Percentiles rank a stretch among this genome's conserved stretches.
Conservation (phyloP, 495 filamentous ascomycete genomes). For the Pyrenopolyporus hunteri region DNA sequence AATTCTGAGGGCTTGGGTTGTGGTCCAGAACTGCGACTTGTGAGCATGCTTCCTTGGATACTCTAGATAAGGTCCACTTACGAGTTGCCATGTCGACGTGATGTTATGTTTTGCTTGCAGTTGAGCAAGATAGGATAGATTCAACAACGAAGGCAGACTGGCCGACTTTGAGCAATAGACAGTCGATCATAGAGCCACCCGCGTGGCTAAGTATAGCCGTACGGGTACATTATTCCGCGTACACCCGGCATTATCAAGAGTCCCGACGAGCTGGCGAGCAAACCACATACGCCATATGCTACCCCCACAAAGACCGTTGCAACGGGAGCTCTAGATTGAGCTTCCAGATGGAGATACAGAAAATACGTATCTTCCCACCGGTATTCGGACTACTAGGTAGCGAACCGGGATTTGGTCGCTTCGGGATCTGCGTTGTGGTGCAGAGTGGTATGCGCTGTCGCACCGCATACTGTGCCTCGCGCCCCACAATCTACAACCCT, state of each 20-base stretch:
- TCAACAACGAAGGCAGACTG: constrained; percentile 17
- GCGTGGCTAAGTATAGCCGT: constrained; percentile 21
- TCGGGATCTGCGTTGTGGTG: constrained; percentile 42
- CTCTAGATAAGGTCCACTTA: constrained; percentile 22
- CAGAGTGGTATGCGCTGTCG: constrained; percentile 30
- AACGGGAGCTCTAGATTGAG: constrained; percentile 23
- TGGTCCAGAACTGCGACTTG: constrained; percentile 34
- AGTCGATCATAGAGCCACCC: constrained; percentile 16
- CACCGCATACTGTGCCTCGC: constrained; percentile 17
- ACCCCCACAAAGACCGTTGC: constrained; percentile 24
- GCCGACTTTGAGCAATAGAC: constrained; percentile 13
- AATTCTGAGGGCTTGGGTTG: constrained; percentile 39
- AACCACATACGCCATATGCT: constrained; percentile 21
- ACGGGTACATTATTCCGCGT: constrained; percentile 9
- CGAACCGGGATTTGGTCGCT: constrained; percentile 40
- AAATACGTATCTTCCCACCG: constrained; percentile 21
- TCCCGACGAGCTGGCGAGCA: constrained; percentile 25
- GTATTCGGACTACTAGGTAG: constrained; percentile 32
- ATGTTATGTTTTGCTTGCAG: constrained; percentile 16
- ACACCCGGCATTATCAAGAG: constrained; percentile 23
- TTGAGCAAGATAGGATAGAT: constrained; percentile 13
- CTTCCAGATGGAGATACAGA: constrained; percentile 11
- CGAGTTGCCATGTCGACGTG: constrained; percentile 34
- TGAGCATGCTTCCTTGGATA: constrained; percentile 8
- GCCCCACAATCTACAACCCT: constrained; percentile 26